These are phyloP conservation scores for Hypoxylon subgilvum DNA, from an alignment of 495 filamentous ascomycete genomes.

Conservation along the genomic window DNA sequence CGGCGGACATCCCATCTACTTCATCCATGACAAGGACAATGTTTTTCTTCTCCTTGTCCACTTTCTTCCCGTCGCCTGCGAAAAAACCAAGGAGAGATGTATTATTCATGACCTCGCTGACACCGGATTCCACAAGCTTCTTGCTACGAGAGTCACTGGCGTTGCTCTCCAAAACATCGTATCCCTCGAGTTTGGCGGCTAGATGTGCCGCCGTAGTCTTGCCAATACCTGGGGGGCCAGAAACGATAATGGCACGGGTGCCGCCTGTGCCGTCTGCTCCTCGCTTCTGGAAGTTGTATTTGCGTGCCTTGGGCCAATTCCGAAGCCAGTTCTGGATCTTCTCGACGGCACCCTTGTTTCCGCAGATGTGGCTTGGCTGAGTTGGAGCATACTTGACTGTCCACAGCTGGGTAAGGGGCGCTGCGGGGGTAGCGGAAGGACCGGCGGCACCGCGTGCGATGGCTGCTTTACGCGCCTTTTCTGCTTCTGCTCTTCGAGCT, in stretches of 20 bases:
- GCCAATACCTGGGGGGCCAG: constrained; percentile 94
- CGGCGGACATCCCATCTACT: constrained; percentile 98
- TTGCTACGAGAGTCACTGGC: constrained; percentile 98
- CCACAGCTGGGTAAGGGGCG: constrained; percentile 77
- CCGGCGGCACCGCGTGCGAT: constrained; percentile 48
- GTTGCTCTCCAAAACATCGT: constrained; percentile 92
- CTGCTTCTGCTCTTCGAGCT: constrained; percentile 56
- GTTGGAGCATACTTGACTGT: constrained; percentile 95
- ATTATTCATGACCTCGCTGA: constrained; percentile 88
- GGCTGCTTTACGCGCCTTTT: constrained; percentile 55
- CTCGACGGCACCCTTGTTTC: constrained; percentile 90
- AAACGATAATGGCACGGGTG: constrained; percentile 85
- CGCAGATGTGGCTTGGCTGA: constrained; percentile 83
- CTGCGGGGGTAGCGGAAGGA: constrained; percentile 43
- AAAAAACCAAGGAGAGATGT: constrained; percentile 93
- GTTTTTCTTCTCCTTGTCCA: constrained; percentile 83
- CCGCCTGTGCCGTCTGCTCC: constrained; percentile 81
- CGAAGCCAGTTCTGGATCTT: constrained; percentile 86
- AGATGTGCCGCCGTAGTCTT: constrained; percentile 98
- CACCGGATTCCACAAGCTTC: constrained; percentile 87
- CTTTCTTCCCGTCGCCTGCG: constrained; percentile 78
- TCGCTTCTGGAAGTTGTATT: constrained; percentile 73
- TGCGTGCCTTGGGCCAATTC: constrained; percentile 76
- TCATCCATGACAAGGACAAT: constrained; percentile 98
- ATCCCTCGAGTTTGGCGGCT: constrained; percentile 89